Evolutionary conservation across 2,329 filamentous ascomycete genomes (phyloP).

Genomic region (Pochonia chlamydosporia): DNA sequence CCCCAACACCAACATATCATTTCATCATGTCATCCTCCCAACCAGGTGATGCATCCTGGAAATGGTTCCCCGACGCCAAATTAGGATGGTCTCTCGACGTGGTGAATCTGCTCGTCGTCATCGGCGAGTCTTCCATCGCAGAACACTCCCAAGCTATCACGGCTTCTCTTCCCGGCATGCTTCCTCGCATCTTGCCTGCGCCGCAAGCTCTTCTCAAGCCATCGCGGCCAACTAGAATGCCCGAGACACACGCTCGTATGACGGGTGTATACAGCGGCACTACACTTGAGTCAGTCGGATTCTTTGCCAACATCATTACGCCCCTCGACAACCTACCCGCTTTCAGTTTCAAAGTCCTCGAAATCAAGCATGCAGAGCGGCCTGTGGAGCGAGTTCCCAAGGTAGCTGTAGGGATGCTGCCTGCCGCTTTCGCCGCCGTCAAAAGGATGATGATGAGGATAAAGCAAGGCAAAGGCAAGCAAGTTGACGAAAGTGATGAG

Average conservation of each 20-base stretch:
- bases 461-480: background rate
- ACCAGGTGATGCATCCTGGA: slow-evolving; percentile 21
- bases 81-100: slow-evolving; percentile 52
- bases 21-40: slow-evolving; percentile 19
- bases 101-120: slow-evolving; percentile 56
- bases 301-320: slow-evolving; percentile 57
- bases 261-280: slow-evolving; percentile 54
- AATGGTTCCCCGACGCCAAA: slow-evolving; percentile 38
- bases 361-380: slow-evolving; percentile 39
- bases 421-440: background rate
- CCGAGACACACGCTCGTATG: slow-evolving; percentile 47
- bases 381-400: background rate
- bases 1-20: too few species aligned
- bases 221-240: slow-evolving; percentile 48
- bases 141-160: slow-evolving; percentile 54
- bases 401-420: background rate
- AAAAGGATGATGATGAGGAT: background rate
- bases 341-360: slow-evolving; percentile 42
- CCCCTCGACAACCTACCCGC: slow-evolving; percentile 43
- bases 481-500: background rate
- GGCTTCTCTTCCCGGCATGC: slow-evolving; percentile 49
- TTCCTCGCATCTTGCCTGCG: slow-evolving; percentile 56
- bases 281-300: slow-evolving; percentile 48
- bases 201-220: slow-evolving; percentile 57
- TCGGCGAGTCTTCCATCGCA: slow-evolving; percentile 54